phyloP scores from a whole-genome alignment of 106 monocot species.

The Dioscorea alata region DNA sequence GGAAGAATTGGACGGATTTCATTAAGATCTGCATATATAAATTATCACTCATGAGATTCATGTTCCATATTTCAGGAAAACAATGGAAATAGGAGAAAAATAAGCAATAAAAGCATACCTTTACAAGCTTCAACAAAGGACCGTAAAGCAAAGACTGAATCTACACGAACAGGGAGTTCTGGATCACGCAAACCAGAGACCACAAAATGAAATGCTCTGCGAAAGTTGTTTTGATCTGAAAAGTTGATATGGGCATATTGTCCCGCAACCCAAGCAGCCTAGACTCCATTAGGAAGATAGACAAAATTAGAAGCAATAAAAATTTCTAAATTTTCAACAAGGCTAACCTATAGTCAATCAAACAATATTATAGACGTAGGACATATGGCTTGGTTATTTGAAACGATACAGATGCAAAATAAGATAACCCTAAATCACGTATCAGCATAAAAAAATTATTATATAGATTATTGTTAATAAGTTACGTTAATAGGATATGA shows the following conservation, averaged over 20 bases:
- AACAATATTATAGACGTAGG: too few relatives aligned
- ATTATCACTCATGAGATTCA: not conserved
- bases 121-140: slow-evolving; percentile 97
- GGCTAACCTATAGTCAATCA: too few relatives aligned
- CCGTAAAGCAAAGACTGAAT: slow-evolving; percentile 97
- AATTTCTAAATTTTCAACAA: not conserved
- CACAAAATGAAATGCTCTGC: slow-evolving; percentile 67
- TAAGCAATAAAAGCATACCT: slow-evolving; percentile 34
- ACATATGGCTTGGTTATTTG: too few relatives aligned
- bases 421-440: too few relatives aligned
- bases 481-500: too few relatives aligned
- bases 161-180: slow-evolving; percentile 98
- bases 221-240: slow-evolving; percentile 77
- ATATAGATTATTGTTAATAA: too few relatives aligned
- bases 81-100: not conserved
- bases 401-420: too few relatives aligned
- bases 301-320: not conserved
- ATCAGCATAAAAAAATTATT: too few relatives aligned
- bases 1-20: slow-evolving; percentile 93
- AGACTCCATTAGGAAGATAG: not conserved
- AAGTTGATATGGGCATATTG: slow-evolving; percentile 95
- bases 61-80: too few relatives aligned
- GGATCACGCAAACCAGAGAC: slow-evolving; percentile 82
- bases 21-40: slow-evolving; percentile 67
- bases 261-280: slow-evolving; percentile 99